Percentiles rank a stretch among this genome's conserved stretches.
Conservation (phyloP, 2,329 filamentous ascomycete genomes). For the Dichotomopilus funicola region DNA sequence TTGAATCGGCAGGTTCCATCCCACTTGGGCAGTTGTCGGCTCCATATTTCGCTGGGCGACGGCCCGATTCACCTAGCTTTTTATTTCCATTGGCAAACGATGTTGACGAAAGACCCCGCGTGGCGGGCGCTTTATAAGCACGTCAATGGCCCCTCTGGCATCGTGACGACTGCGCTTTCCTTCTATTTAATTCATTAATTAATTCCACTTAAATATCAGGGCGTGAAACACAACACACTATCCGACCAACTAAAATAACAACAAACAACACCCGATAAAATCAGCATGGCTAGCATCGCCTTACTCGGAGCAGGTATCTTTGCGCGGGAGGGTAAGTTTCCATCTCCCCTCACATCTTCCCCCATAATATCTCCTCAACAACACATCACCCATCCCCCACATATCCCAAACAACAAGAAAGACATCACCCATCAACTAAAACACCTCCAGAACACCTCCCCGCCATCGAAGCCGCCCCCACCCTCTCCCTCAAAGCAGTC, state of each 20-base stretch:
- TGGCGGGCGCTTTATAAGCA: too few relatives aligned
- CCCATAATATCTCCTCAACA: background rate
- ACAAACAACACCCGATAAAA: background rate
- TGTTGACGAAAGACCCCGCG: too few relatives aligned
- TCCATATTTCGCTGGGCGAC: background rate
- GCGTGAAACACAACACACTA: background rate
- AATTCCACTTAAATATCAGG: too few relatives aligned
- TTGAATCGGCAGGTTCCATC: too few relatives aligned
- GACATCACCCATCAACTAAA: background rate
- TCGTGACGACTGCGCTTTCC: too few relatives aligned
- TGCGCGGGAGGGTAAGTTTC: conserved; percentile 24
- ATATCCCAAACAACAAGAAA: background rate
- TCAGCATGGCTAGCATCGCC: conserved; percentile 28
- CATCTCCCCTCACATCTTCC: background rate
- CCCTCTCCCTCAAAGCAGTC: conserved; percentile 54
- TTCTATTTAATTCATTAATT: too few relatives aligned
- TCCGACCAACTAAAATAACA: background rate
- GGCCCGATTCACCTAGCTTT: background rate
- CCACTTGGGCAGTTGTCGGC: too few relatives aligned
- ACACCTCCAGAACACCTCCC: conserved; percentile 35
- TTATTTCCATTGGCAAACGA: too few relatives aligned
- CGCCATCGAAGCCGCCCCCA: conserved; percentile 47
- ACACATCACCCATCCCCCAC: too few relatives aligned
- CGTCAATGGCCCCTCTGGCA: too few relatives aligned
- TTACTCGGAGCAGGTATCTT: conserved; percentile 33